Conservation (phyloP, 2,329 filamentous ascomycete species). For the Pestalotiopsis sp. region DNA sequence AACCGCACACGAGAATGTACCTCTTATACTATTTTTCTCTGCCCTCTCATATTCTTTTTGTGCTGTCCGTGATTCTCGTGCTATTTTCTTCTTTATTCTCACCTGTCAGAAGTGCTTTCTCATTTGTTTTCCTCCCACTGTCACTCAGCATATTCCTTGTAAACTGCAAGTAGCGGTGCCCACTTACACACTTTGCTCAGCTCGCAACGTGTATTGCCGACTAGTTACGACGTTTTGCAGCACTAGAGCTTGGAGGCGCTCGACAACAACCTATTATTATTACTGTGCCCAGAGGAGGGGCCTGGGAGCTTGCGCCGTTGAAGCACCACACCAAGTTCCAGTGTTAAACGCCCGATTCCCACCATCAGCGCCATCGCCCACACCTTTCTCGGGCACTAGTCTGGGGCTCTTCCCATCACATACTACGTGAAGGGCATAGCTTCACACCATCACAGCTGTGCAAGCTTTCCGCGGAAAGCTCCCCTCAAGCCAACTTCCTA, state of each 20-base stretch:
- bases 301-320: not conserved
- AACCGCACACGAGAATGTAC: slow-evolving; percentile 20
- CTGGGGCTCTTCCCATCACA: not conserved
- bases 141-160: slow-evolving; percentile 21
- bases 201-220: not conserved
- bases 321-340: slow-evolving; percentile 20
- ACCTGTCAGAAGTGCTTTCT: not conserved
- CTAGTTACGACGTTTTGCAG: not conserved
- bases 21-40: slow-evolving; percentile 20
- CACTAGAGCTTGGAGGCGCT: slow-evolving; percentile 2
- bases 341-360: slow-evolving; percentile 18
- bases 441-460: slow-evolving; percentile 12
- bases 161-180: not conserved
- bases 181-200: not conserved
- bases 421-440: slow-evolving; percentile 3
- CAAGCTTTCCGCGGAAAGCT: slow-evolving; percentile 9
- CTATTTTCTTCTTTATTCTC: not conserved
- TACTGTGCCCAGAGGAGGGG: not conserved
- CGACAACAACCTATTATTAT: not conserved
- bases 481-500: slow-evolving; percentile 3
- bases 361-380: slow-evolving; percentile 14
- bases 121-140: slow-evolving; percentile 21
- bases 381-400: slow-evolving; percentile 9
- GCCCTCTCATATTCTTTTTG: slow-evolving; percentile 20
- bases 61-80: slow-evolving; percentile 15